Percentiles rank a stretch among this genome's conserved stretches.
These are phyloP conservation scores for Davidsoniella neocaledoniae DNA, from an alignment of 2,329 filamentous ascomycete species.

Conservation along the genomic window DNA sequence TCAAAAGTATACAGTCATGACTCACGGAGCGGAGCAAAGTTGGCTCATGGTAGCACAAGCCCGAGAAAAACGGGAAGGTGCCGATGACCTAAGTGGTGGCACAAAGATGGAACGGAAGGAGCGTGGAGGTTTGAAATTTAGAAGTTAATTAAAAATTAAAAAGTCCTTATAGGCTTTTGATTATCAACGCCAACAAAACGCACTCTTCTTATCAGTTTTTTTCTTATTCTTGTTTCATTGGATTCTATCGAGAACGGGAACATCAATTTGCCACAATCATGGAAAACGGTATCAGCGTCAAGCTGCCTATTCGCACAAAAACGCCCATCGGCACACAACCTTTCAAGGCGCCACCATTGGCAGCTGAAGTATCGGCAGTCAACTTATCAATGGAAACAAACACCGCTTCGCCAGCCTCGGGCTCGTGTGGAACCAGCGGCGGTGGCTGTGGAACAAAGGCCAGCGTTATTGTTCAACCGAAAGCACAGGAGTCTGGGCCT, in stretches of 20 bases:
- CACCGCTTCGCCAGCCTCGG: too few species aligned
- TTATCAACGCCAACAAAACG: too few species aligned
- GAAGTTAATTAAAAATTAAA: neutral
- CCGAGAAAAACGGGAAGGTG: neutral
- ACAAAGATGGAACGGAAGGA: neutral
- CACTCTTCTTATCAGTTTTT: too few species aligned
- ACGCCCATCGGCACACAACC: neutral
- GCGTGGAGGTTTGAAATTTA: too few species aligned
- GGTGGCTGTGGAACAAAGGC: neutral
- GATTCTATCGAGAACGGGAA: too few species aligned
- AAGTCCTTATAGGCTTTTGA: neutral
- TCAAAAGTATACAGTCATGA: neutral
- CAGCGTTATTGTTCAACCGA: too few species aligned
- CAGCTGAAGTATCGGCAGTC: too few species aligned
- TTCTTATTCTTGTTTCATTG: too few species aligned
- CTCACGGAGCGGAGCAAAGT: neutral
- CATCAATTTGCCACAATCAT: neutral
- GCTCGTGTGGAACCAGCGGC: neutral
- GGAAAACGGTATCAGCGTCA: neutral
- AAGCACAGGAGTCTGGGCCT: neutral
- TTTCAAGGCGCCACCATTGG: too few species aligned
- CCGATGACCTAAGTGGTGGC: neutral
- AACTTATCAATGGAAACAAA: too few species aligned
- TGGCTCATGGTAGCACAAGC: neutral
- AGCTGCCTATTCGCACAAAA: slow-evolving; percentile 1